Percentiles rank a stretch among this genome's conserved stretches.
These are phyloP conservation scores for Lojkania enalia DNA, from an alignment of 2,329 filamentous ascomycete genomes.

Conservation along the genomic window DNA sequence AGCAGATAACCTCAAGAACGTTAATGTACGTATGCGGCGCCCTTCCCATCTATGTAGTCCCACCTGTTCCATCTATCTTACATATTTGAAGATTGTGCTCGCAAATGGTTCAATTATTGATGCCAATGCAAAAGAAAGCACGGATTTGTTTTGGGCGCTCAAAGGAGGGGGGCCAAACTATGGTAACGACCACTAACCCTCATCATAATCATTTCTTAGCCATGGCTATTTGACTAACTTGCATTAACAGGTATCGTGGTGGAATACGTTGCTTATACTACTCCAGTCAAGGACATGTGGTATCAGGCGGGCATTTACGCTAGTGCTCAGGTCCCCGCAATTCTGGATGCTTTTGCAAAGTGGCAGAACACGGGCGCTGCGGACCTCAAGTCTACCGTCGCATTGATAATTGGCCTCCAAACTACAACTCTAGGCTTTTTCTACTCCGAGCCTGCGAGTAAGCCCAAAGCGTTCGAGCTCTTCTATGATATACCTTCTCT, in stretches of 20 bases:
- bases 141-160: not conserved
- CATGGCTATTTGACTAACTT: too few relatives aligned
- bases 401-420: constrained; percentile 20
- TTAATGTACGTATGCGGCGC: not conserved
- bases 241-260: constrained; percentile 35
- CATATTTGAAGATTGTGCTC: not conserved
- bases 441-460: constrained; percentile 20
- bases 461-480: constrained; percentile 22
- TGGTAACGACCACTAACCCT: too few relatives aligned
- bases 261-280: constrained; percentile 25
- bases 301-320: constrained; percentile 20
- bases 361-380: constrained; percentile 27
- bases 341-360: constrained; percentile 31
- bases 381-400: constrained; percentile 16
- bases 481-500: constrained; percentile 20
- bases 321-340: constrained; percentile 16
- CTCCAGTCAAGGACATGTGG: constrained; percentile 29
- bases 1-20: not conserved
- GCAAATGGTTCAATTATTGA: not conserved
- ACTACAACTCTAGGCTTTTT: constrained; percentile 19
- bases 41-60: too few relatives aligned
- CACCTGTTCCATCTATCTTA: not conserved
- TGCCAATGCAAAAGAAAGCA: not conserved
- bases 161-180: not conserved
- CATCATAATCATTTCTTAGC: too few relatives aligned